Evolutionary conservation across 2,329 filamentous ascomycete genomes (phyloP), one percentile per base, ranked within the genome.

Genomic region (Pseudogymnoascus sp.): DNA sequence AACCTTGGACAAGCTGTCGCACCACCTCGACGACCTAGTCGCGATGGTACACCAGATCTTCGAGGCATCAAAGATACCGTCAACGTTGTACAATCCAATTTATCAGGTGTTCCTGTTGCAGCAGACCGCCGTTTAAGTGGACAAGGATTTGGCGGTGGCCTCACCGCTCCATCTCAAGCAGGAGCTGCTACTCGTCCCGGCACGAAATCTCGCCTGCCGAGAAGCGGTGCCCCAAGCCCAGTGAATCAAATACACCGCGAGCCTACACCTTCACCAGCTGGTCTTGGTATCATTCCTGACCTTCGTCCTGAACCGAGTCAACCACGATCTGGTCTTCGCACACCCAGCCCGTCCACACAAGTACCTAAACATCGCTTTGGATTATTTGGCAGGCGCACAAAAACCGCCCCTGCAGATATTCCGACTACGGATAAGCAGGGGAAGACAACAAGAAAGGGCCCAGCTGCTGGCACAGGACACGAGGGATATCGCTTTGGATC

Each of bases 401-500:
- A 91, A 74, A 80, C 84, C 0, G 79, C 84, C 0, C 72, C 82
- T 3, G 36, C 14, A 36, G 80, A 85, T 43, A 72, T 75, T n/a
- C 65, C 75, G 9, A 74, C 74, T 18, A 65, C 73, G 0, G 82
- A 86, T n/a, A 85, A 82, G 71, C 80, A 82, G 38, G 85, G 87
- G 7, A 86, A 82, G 66, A 72, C 78, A 6, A 65, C 78, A 23
- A 83, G 89, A 28, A 93, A 91, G 74, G 93, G 93, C 0, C 93
- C 93, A 21, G 85, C 84, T 14, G 93, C 93, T 42, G 93, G 93
- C n/a, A 97, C 93, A 38, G 93, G 93, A 0, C 92, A 97, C 70
- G 93, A 97, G 77, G 89, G 89, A 1, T 79, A 90, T 63, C 77
- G 81, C 4, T 70, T 78, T 31, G 59, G 59, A 40, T 38, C 36